Percentiles rank a stretch among this genome's conserved stretches.
Evolutionary conservation across 2,329 filamentous ascomycete genomes (phyloP).

Genomic region (Alternaria ventricosa): DNA sequence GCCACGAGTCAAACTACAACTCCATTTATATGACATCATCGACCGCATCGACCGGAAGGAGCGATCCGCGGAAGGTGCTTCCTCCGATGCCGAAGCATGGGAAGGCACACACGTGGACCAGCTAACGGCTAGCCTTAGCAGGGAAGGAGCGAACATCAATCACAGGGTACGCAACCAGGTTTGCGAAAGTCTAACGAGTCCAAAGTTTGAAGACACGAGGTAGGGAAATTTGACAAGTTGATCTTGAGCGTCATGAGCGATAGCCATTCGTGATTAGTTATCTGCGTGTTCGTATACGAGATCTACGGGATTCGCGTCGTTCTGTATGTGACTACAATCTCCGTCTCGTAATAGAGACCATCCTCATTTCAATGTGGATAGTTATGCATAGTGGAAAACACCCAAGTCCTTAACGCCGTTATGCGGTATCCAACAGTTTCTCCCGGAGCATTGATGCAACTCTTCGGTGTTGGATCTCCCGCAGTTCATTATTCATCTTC

Average conservation of each 20-base stretch:
- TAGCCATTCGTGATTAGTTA: not conserved
- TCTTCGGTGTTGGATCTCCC: not conserved
- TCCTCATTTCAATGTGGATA: not conserved
- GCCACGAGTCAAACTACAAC: not conserved
- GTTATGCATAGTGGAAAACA: not conserved
- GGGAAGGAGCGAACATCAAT: not conserved
- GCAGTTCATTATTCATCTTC: conserved; percentile 2
- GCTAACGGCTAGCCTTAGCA: not conserved
- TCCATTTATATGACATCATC: not conserved
- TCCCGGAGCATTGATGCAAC: not conserved
- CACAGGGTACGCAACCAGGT: not conserved
- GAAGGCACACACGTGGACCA: not conserved
- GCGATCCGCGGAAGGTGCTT: not conserved
- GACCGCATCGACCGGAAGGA: not conserved
- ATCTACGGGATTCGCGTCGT: not conserved
- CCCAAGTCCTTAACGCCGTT: not conserved
- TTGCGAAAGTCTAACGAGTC: not conserved
- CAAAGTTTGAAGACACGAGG: not conserved
- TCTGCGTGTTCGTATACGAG: not conserved
- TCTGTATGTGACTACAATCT: not conserved
- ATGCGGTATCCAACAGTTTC: not conserved
- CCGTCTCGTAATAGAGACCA: not conserved
- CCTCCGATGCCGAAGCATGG: not conserved
- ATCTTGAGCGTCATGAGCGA: not conserved
- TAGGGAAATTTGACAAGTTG: not conserved